Evolutionary conservation across 352 stramenopile species (phyloP).

Genomic region (Thalassiosira mediterranea): DNA sequence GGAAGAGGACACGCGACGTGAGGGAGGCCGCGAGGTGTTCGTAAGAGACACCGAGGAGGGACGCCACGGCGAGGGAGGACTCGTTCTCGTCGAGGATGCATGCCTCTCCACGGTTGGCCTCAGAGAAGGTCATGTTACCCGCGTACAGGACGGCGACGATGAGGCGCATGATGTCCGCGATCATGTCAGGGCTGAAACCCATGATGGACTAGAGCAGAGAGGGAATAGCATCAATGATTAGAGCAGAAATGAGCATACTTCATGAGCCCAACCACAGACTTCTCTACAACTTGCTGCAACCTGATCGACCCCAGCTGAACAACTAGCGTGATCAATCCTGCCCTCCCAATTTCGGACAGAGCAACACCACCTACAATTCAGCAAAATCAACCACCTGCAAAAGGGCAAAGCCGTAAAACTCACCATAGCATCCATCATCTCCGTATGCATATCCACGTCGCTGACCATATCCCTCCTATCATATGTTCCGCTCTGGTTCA

Average conservation of each 20-base stretch:
- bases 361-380: no score
- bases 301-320: no score
- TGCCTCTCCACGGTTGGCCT: slow-evolving; percentile 51
- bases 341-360: no score
- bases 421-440: slow-evolving; percentile 71
- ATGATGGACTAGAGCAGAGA: no score
- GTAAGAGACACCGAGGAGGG: slow-evolving; percentile 44
- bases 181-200: slow-evolving; percentile 82
- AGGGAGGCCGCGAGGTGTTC: slow-evolving; percentile 44
- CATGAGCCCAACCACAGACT: no score
- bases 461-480: slow-evolving; percentile 77
- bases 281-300: no score
- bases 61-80: slow-evolving; percentile 59
- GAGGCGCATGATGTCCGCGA: slow-evolving; percentile 91
- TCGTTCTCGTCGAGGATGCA: slow-evolving; percentile 84
- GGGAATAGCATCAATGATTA: no score
- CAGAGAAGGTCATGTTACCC: slow-evolving; percentile 90
- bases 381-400: no score
- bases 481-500: slow-evolving; percentile 73
- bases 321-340: no score
- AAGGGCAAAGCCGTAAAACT: slow-evolving; percentile 88
- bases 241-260: no score
- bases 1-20: slow-evolving; percentile 46
- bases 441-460: slow-evolving; percentile 72
- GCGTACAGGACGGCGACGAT: slow-evolving; percentile 91